Evolutionary conservation across 352 stramenopile species (phyloP), one percentile per base, ranked within the genome.

Genomic region (Pelagophyceae sp.): DNA sequence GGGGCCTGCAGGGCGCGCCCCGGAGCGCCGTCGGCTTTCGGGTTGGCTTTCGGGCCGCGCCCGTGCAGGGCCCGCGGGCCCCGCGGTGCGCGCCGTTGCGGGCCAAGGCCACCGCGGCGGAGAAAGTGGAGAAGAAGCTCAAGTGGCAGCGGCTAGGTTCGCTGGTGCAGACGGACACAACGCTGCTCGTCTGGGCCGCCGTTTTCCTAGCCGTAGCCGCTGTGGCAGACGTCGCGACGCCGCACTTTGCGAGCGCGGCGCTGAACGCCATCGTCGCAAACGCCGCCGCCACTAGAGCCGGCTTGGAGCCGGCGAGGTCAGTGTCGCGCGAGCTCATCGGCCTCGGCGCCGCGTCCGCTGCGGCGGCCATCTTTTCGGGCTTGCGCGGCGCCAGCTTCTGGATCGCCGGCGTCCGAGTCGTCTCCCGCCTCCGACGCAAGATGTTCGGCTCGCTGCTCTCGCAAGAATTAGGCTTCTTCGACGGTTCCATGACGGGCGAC

Each of bases 381-480:
- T 38, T 82, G n/a, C 81, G 83, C 38, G 83, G 83, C 11, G 70
- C 67, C 6, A 75, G 83, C 27, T 85, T 87, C 51, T 82, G 77
- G 29, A 19, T 85, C 25, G 77, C 82, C 2, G 80, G 79, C 31
- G 69, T 77, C 17, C 74, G 81, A 15, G 76, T 87, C 23, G 84
- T 83, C 45, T 67, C 82, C 71, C 76, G 83, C 32, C 76, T 92
- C 19, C 79, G 88, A 27, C 50, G 82, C 35, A 63, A 76, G 29
- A 72, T 92, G 61, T 91, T 91, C 81, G 79, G 86, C 67, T 78
- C 78, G 5, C 75, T 92, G 31, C 76, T 92, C n/a, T 35, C 76
- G n/a, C 87, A 92, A 81, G 87, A 92, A 54, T 86, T 91, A 63
- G 86, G 83, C 25, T 92, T 90, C 80, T 92, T 91, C 78, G 88